Conservation (phyloP, 441 rosid species). For the Breynia disticha region DNA sequence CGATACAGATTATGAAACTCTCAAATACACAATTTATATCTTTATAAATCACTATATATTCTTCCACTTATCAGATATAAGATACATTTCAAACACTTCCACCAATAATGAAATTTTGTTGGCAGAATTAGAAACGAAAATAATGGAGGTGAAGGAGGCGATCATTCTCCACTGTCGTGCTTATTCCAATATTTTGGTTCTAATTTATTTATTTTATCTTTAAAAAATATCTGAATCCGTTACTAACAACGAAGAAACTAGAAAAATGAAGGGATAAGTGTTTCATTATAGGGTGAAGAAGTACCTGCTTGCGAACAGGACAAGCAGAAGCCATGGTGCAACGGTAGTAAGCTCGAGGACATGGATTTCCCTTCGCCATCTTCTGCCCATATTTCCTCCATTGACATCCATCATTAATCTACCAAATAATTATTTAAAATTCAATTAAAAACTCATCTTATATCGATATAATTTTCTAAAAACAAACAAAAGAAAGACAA, state of each 20-base stretch:
- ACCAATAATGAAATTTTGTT: background rate
- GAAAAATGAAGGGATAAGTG: background rate
- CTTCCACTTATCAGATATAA: too few relatives aligned
- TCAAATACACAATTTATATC: too few relatives aligned
- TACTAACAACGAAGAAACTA: too few relatives aligned
- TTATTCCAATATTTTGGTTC: too few relatives aligned
- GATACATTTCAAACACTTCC: too few relatives aligned
- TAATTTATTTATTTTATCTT: too few relatives aligned
- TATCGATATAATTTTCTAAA: background rate
- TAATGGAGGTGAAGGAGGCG: too few relatives aligned
- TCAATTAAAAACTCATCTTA: background rate
- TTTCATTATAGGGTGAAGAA: background rate
- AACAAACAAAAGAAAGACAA: background rate
- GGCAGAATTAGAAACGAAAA: too few relatives aligned
- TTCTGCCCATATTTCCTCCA: slow-evolving; percentile 94
- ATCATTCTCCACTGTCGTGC: too few relatives aligned
- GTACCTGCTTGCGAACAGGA: slow-evolving; percentile 86
- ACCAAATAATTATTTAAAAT: background rate
- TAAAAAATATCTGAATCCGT: too few relatives aligned
- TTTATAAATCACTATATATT: too few relatives aligned
- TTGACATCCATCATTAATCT: slow-evolving; percentile 78
- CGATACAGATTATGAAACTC: too few relatives aligned
- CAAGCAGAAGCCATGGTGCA: slow-evolving; percentile 90
- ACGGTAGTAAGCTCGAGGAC: slow-evolving; percentile 88
- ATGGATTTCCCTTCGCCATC: slow-evolving; percentile 92